phyloP scores from a whole-genome alignment of 2,329 filamentous ascomycete genomes.

The Cyphellophora attinorum region DNA sequence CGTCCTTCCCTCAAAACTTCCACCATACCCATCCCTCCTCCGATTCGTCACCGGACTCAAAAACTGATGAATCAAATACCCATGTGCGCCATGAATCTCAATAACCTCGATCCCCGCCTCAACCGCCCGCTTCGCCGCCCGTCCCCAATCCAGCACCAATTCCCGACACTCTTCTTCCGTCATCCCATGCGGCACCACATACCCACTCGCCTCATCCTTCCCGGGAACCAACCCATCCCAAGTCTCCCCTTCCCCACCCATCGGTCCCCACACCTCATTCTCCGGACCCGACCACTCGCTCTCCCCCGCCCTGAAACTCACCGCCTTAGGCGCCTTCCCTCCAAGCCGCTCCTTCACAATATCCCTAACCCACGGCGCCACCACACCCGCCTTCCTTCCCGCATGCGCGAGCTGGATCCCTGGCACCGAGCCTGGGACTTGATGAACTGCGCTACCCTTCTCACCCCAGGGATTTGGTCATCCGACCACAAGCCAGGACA shows the following conservation, averaged over 20 bases:
- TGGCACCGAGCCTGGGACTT: slow-evolving; percentile 68
- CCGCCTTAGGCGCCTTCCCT: slow-evolving; percentile 1
- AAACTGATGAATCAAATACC: slow-evolving; percentile 65
- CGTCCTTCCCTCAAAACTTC: slow-evolving; percentile 53
- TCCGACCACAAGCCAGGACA: slow-evolving; percentile 26
- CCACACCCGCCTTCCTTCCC: slow-evolving; percentile 53
- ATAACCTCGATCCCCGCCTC: slow-evolving; percentile 67
- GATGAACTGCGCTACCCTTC: slow-evolving; percentile 64
- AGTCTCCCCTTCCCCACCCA: slow-evolving; percentile 12
- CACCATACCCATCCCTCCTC: slow-evolving; percentile 48
- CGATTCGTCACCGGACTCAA: slow-evolving; percentile 59
- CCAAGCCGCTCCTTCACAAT: slow-evolving; percentile 14
- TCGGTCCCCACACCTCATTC: slow-evolving; percentile 17
- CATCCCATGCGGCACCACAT: slow-evolving; percentile 17
- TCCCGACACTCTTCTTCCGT: slow-evolving; percentile 22
- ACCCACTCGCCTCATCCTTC: slow-evolving; percentile 14
- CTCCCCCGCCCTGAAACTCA: slow-evolving; percentile 9
- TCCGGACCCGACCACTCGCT: slow-evolving; percentile 17
- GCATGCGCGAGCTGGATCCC: slow-evolving; percentile 77
- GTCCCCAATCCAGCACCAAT: slow-evolving; percentile 24
- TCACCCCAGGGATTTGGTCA: slow-evolving; percentile 27
- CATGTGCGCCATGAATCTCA: slow-evolving; percentile 73
- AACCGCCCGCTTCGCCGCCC: slow-evolving; percentile 49
- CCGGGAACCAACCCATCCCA: slow-evolving; percentile 18
- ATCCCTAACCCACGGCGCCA: slow-evolving; percentile 39